Base-by-base conservation (phyloP, 164 flowering plant genomes). In the Vitis cinerea region DNA sequence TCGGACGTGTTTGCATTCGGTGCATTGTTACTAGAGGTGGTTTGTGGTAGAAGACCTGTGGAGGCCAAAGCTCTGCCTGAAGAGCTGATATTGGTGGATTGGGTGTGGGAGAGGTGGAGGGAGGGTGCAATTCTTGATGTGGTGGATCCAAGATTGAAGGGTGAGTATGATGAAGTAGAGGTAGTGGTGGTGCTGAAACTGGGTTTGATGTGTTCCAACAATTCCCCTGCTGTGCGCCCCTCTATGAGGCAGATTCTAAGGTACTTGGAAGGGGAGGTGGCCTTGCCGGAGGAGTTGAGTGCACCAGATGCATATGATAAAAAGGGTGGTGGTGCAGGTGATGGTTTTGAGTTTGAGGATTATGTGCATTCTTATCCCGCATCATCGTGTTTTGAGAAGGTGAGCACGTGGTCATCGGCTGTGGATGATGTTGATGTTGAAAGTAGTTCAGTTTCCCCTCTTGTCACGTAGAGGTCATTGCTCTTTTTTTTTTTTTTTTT, bases 1-100 rank as follows among this genome's bases (percentile, higher is more conserved):
- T 79, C 88, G 0, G 93, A 88, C 59, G 88, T 87, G 58, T 88
- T 76, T 51, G 90, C 90, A 0, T 86, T 86, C 54, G 93, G 93
- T 29, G 90, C 89, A 0, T 63, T 89, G 37, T 59, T 87, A 77
- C 75, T 87, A 4, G 93, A 87, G 69, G 82, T 85, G 17, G 88
- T 76, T 0, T 87, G 93, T 65, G 90, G 91, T 53, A 75, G 93
- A 48, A 81, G 87, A 50, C 91, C 93, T 0, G 73, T 89, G 57
- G 93, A 87, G 75, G 74, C 83, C 2, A 87, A 82, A 44, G 85
- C 83, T 3, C 13, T 75, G 66, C 88, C 90, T 0, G 93, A 85
- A 74, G 86, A 87, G 74, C 75, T 83, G 37, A 65, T 88, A 3
- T 64, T 88, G 78, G 85, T 85, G 68, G 93, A 88, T 53, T 85